phyloP scores from a whole-genome alignment of 768 basidiomycete species.

The Cantharellus cinnabarinus region DNA sequence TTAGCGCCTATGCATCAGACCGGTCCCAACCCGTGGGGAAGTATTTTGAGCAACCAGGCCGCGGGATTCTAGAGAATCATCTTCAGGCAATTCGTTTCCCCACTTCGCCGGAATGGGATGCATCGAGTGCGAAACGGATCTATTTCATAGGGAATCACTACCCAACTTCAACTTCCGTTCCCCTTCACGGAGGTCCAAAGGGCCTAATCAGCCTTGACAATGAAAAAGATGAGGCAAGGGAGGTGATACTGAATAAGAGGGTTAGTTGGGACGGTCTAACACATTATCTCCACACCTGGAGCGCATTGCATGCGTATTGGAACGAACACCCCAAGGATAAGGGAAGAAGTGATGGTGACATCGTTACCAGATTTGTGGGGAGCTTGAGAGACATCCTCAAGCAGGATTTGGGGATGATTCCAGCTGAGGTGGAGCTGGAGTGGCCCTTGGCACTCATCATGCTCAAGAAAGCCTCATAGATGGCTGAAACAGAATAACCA shows the following conservation, averaged over 20 bases:
- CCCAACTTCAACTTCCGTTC: neutral
- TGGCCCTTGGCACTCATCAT: constrained; percentile 17
- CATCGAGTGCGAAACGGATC: constrained; percentile 9
- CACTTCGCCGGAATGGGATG: constrained; percentile 10
- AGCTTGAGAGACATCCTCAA: constrained; percentile 5
- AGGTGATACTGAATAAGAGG: constrained; percentile 31
- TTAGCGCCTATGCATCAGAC: constrained; percentile 45
- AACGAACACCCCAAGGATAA: constrained; percentile 40
- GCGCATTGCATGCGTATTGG: constrained; percentile 45
- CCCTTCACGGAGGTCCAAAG: neutral
- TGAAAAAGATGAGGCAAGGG: constrained; percentile 12
- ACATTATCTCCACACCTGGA: constrained; percentile 51
- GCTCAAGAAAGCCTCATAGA: constrained; percentile 12
- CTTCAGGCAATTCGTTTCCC: constrained; percentile 40
- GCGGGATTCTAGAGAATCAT: constrained; percentile 50
- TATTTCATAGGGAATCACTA: constrained; percentile 21
- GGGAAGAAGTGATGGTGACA: constrained; percentile 12
- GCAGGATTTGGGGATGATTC: constrained; percentile 6
- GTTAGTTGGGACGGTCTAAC: constrained; percentile 49
- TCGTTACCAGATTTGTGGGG: constrained; percentile 9
- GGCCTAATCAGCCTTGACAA: neutral
- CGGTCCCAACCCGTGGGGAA: constrained; percentile 27
- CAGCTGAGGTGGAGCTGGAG: constrained; percentile 13
- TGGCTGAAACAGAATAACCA: too few relatives aligned
- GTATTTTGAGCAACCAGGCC: constrained; percentile 65